phyloP scores from a whole-genome alignment of 495 filamentous ascomycete genomes.

The Annulohypoxylon nitens region DNA sequence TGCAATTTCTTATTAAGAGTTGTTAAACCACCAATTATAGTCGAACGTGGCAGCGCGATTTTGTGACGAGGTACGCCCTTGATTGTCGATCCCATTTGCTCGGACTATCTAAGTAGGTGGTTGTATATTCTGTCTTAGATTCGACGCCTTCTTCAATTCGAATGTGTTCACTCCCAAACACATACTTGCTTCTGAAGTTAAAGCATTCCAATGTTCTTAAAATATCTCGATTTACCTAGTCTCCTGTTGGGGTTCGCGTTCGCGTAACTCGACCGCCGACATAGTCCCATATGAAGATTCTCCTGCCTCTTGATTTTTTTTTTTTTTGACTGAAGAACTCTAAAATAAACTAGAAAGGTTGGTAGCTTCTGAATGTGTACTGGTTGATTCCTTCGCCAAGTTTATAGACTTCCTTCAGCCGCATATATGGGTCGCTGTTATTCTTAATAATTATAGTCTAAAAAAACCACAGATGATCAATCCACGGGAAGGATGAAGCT shows the following conservation, averaged over 20 bases:
- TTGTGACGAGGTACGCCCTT: background rate
- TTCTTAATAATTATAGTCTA: slow-evolving; percentile 1
- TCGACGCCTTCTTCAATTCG: background rate
- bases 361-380: background rate
- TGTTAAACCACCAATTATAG: background rate
- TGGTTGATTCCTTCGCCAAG: background rate
- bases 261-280: background rate
- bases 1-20: background rate
- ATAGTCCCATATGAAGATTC: background rate
- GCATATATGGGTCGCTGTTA: background rate
- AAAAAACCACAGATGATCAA: slow-evolving; percentile 2
- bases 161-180: too few relatives aligned
- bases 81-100: background rate
- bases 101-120: background rate
- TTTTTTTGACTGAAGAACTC: background rate
- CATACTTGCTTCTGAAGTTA: too few relatives aligned
- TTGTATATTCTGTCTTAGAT: background rate
- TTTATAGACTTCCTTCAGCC: slow-evolving; percentile 8
- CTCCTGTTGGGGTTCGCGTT: too few relatives aligned
- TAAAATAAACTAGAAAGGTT: background rate
- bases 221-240: background rate
- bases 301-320: background rate
- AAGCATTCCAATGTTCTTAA: background rate
- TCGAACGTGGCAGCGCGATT: background rate
- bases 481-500: background rate